A percentile compares a stretch with the other conserved stretches of the same genome.
phyloP scores from a whole-genome alignment of 2,329 filamentous ascomycete genomes.

The Monosporascus ibericus region DNA sequence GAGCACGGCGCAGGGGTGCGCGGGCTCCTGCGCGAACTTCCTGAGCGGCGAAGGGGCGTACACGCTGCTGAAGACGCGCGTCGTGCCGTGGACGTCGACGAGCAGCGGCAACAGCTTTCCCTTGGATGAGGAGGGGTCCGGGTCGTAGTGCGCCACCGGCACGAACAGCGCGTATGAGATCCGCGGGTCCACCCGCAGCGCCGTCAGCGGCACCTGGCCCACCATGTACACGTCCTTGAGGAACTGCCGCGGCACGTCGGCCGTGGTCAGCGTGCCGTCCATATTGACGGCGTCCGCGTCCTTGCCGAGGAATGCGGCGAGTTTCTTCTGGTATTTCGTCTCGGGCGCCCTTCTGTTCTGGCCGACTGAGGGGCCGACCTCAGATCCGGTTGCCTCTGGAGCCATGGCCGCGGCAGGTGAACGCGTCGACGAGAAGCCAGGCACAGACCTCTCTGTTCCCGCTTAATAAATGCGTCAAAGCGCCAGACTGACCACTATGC shows the following conservation, averaged over 20 bases:
- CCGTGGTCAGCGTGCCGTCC: slow-evolving; percentile 10
- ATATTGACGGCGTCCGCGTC: not conserved
- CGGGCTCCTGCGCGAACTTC: slow-evolving; percentile 18
- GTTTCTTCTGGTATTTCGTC: not conserved
- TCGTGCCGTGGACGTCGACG: slow-evolving; percentile 24
- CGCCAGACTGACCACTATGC: no score
- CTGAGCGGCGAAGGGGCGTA: slow-evolving; percentile 6
- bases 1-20: slow-evolving; percentile 19
- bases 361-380: no score
- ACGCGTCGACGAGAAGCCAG: no score
- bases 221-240: slow-evolving; percentile 19
- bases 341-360: not conserved
- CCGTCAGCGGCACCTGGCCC: slow-evolving; percentile 18
- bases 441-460: no score
- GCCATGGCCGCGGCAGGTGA: no score
- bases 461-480: no score
- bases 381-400: no score
- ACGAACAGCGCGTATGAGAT: slow-evolving; percentile 24
- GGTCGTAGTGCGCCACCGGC: slow-evolving; percentile 16
- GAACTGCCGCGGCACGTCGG: slow-evolving; percentile 17
- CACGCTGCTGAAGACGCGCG: slow-evolving; percentile 12
- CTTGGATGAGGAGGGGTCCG: not conserved
- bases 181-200: slow-evolving; percentile 17
- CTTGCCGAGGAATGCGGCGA: not conserved
- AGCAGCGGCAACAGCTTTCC: slow-evolving; percentile 23